These are phyloP conservation scores for Ustilago loliicola DNA, from an alignment of 1,284 basidiomycete genomes.

Conservation along the genomic window DNA sequence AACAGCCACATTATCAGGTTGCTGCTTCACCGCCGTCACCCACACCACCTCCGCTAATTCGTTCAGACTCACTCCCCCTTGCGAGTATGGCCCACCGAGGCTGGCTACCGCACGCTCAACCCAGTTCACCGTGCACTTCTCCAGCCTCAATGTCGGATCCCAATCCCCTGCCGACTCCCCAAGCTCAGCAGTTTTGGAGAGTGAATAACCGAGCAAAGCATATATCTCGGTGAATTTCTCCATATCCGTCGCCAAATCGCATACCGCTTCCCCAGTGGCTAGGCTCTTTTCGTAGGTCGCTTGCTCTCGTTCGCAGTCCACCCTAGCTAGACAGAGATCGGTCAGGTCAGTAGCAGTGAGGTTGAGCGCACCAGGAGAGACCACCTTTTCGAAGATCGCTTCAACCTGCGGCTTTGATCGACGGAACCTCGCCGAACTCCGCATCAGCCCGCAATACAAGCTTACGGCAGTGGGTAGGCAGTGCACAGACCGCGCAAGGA, in stretches of 20 bases:
- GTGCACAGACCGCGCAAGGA: slow-evolving; percentile 45
- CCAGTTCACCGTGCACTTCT: slow-evolving; percentile 59
- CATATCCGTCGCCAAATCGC: slow-evolving; percentile 48
- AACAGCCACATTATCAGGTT: slow-evolving; percentile 49
- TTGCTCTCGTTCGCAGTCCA: slow-evolving; percentile 65
- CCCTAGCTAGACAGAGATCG: slow-evolving; percentile 56
- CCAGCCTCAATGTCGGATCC: slow-evolving; percentile 43
- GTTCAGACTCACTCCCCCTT: slow-evolving; percentile 49
- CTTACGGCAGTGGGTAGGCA: slow-evolving; percentile 50
- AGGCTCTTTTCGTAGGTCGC: slow-evolving; percentile 42
- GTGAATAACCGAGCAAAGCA: slow-evolving; percentile 51
- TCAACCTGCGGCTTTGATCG: slow-evolving; percentile 56
- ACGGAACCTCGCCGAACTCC: slow-evolving; percentile 46
- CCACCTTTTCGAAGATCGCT: slow-evolving; percentile 41
- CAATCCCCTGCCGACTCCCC: slow-evolving; percentile 13
- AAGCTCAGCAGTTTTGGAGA: slow-evolving; percentile 37
- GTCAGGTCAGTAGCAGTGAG: slow-evolving; percentile 41
- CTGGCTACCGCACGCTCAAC: slow-evolving; percentile 51
- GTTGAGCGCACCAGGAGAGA: slow-evolving; percentile 35
- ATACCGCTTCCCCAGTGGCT: slow-evolving; percentile 21
- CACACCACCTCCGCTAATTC: slow-evolving; percentile 62
- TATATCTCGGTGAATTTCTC: slow-evolving; percentile 65
- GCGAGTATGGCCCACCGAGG: slow-evolving; percentile 45
- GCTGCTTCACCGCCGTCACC: slow-evolving; percentile 52
- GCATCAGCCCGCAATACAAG: slow-evolving; percentile 58